Base-by-base conservation (phyloP, 345 rosid genomes). In the Microcos paniculata region DNA sequence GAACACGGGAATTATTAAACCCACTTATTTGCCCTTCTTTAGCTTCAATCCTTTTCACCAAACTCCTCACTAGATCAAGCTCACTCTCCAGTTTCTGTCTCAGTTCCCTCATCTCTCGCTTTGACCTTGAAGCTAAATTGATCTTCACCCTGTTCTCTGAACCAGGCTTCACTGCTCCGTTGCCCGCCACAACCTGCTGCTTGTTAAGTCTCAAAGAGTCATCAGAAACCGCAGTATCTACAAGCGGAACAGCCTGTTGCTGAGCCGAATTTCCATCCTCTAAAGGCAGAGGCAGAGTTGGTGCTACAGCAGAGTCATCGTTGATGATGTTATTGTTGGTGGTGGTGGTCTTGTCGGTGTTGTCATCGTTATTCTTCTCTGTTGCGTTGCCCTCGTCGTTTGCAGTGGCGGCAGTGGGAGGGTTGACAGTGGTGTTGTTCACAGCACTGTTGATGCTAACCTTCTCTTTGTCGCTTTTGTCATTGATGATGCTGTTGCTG, bases 1-100 rank as follows among this genome's bases (percentile, higher is more conserved):
- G 61, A 15, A 80, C 40, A 23, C 45, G 93, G 0, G 87, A 68
- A 78, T 80, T 81, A 28, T 58, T 77, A 26, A 82, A 80, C 74
- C 89, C 89, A 30, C 87, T 74, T 72, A 86, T 80, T 77, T 84
- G 85, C 7, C 77, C 84, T 79, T 93, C 93, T 82, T 86, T 95
- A 0, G 83, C 92, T 82, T 96, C 99, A 70, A 96, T 88, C 84
- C 75, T 96, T 85, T 85, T 87, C 80, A 90, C 94, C 88, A 91
- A 80, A 77, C 77, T 87, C 86, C 94, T 96, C 55, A 96, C 90
- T 66, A 80, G 43, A 82, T 77, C 84, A 66, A 96, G 98, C 82
- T 92, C 94, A 70, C 84, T 85, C 83, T 88, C 92, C 82, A 93
- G 88, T 88, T 86, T 95, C 87, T 79, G 90, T 80, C 92, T 84